Evolutionary conservation across 805 yeast species (phyloP).

Genomic region (Starmerella floris): DNA sequence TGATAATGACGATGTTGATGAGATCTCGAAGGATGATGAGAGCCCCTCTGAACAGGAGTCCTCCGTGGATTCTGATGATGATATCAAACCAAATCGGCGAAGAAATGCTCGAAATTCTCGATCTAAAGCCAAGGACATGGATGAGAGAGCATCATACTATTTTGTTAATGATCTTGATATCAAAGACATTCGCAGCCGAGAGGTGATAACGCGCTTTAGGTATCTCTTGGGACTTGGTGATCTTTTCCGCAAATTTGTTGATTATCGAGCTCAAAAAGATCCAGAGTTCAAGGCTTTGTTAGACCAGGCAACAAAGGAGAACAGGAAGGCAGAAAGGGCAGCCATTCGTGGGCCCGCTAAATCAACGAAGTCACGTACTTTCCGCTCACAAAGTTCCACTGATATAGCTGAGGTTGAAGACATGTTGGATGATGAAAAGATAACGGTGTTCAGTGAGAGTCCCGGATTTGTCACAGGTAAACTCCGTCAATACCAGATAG

Average conservation of each 20-base stretch:
- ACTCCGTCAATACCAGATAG: constrained; percentile 81
- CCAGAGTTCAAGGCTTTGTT: constrained; percentile 36
- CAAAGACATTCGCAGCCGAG: constrained; percentile 25
- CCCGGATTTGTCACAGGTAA: constrained; percentile 65
- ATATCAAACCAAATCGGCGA: too few relatives aligned
- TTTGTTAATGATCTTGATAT: constrained; percentile 11
- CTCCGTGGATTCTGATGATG: neutral
- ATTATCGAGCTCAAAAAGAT: constrained; percentile 64
- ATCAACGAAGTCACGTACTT: constrained; percentile 5
- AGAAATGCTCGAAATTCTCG: neutral
- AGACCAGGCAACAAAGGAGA: constrained; percentile 23
- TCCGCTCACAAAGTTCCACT: neutral
- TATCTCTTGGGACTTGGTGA: constrained; percentile 71
- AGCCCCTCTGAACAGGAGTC: neutral
- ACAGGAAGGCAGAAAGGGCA: constrained; percentile 14
- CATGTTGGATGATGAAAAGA: constrained; percentile 25
- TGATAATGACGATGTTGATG: constrained; percentile 6
- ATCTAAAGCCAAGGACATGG: too few relatives aligned
- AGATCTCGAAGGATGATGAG: constrained; percentile 1
- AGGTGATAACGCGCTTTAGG: constrained; percentile 63
- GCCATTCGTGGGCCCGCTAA: constrained; percentile 32
- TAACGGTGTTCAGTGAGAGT: constrained; percentile 64
- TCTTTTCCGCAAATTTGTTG: constrained; percentile 73
- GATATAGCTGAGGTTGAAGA: constrained; percentile 34
- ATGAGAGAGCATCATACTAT: constrained; percentile 9